phyloP scores from a whole-genome alignment of 805 yeast species.

The Candida hungchunana region DNA sequence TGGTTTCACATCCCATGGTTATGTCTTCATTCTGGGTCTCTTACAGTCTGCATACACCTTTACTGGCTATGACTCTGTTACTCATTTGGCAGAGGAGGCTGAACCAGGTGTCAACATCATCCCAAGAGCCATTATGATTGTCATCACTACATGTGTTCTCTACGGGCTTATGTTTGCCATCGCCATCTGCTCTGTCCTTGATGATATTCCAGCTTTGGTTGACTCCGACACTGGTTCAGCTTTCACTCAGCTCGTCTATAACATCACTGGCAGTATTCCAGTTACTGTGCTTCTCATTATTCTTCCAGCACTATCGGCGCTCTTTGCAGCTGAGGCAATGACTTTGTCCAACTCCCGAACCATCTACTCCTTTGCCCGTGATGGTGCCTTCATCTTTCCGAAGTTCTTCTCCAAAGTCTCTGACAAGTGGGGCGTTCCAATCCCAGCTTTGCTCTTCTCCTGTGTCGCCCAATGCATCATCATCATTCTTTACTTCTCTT shows the following conservation, averaged over 20 bases:
- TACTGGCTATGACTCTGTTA: constrained; percentile 32
- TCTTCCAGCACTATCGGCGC: constrained; percentile 23
- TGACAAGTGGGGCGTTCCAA: constrained; percentile 26
- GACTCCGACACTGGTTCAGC: constrained; percentile 25
- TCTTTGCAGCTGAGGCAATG: constrained; percentile 27
- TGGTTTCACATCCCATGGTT: constrained; percentile 24
- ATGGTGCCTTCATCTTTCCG: constrained; percentile 33
- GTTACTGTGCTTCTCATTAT: constrained; percentile 26
- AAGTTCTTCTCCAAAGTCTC: constrained; percentile 26
- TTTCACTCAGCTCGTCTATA: constrained; percentile 22
- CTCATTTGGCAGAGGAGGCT: constrained; percentile 34
- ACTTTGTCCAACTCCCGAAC: constrained; percentile 32
- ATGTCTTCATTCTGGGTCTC: constrained; percentile 26
- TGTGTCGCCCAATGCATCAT: constrained; percentile 25
- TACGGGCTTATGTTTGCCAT: constrained; percentile 32
- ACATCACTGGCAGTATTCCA: constrained; percentile 27
- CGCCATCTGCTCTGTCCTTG: constrained; percentile 28
- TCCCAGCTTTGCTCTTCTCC: constrained; percentile 27
- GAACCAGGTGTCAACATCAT: constrained; percentile 25
- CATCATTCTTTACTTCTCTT: constrained; percentile 29
- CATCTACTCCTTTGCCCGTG: constrained; percentile 33
- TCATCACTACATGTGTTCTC: constrained; percentile 27
- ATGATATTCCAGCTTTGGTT: constrained; percentile 18
- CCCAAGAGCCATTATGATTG: constrained; percentile 32
- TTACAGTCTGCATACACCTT: constrained; percentile 27